These are phyloP conservation scores for Phytophthora fragariae DNA, from an alignment of 352 stramenopile species.

Conservation along the genomic window DNA sequence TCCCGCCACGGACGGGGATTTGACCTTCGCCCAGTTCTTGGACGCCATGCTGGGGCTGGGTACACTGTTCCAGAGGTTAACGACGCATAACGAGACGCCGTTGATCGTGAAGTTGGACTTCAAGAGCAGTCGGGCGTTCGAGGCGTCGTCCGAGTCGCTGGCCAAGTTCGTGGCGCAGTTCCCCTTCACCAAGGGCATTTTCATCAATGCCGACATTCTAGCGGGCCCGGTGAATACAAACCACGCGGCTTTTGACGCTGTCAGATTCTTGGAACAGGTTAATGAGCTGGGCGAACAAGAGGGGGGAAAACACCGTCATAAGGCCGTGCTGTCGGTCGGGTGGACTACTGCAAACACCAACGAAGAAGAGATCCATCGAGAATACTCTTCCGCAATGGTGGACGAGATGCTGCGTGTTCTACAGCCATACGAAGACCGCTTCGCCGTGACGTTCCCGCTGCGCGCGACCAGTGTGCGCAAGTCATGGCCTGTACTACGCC, in stretches of 20 bases:
- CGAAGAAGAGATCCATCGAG: conserved; percentile 58
- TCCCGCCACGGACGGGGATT: conserved; percentile 59
- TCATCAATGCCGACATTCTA: conserved; percentile 79
- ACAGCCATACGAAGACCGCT: conserved; percentile 45
- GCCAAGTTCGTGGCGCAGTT: conserved; percentile 49
- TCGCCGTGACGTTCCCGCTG: conserved; percentile 71
- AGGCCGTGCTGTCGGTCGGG: conserved; percentile 76
- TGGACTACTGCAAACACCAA: conserved; percentile 73
- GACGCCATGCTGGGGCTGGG: conserved; percentile 53
- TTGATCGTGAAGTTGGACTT: conserved; percentile 82
- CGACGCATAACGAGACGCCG: conserved; percentile 33
- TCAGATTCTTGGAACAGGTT: conserved; percentile 54
- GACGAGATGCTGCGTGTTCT: conserved; percentile 62
- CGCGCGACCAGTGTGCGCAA: conserved; percentile 63
- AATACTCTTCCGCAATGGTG: conserved; percentile 64
- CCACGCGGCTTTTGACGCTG: conserved; percentile 51
- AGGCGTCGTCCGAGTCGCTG: conserved; percentile 40
- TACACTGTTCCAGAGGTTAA: conserved; percentile 16
- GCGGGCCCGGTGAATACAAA: conserved; percentile 55
- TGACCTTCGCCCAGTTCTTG: conserved; percentile 58
- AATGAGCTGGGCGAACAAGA: conserved; percentile 42
- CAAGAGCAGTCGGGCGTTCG: conserved; percentile 67
- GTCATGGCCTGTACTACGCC: conserved; percentile 61
- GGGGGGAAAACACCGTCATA: conserved; percentile 47
- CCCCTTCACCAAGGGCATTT: conserved; percentile 60